A percentile compares a stretch with the other conserved stretches of the same genome.
phyloP scores from a whole-genome alignment of 768 basidiomycete genomes.

The Chalciporus sphaerocephalus region DNA sequence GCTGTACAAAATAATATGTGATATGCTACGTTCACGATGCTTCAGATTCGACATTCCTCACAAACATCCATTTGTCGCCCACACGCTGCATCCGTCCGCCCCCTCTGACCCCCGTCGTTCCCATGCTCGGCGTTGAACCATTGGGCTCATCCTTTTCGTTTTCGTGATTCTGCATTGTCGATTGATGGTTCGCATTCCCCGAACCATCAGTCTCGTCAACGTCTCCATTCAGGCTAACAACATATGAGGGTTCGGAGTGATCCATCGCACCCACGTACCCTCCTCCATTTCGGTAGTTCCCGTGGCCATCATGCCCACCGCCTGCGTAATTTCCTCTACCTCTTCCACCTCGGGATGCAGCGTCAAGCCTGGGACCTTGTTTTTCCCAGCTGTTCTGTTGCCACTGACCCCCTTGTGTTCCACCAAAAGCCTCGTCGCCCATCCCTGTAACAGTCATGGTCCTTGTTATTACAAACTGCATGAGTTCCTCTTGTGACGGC shows the following conservation, averaged over 20 bases:
- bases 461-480: constrained; percentile 61
- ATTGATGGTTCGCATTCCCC: background rate
- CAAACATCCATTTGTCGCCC: constrained; percentile 71
- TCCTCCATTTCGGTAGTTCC: constrained; percentile 46
- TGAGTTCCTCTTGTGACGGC: constrained; percentile 72
- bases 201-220: constrained; percentile 19
- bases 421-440: constrained; percentile 13
- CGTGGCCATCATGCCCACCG: constrained; percentile 35
- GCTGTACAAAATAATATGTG: constrained; percentile 21
- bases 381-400: constrained; percentile 21
- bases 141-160: constrained; percentile 1
- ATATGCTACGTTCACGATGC: constrained; percentile 20
- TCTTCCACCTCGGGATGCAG: constrained; percentile 39
- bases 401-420: constrained; percentile 23
- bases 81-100: constrained; percentile 65
- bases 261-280: constrained; percentile 29
- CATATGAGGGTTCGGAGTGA: constrained; percentile 44
- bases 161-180: background rate
- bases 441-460: constrained; percentile 20
- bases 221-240: constrained; percentile 55
- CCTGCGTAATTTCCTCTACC: constrained; percentile 36
- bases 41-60: constrained; percentile 37
- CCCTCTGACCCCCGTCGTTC: constrained; percentile 17
- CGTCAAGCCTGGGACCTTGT: constrained; percentile 33
- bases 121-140: background rate